Base-by-base conservation (phyloP, 768 basidiomycete species). In the Leccinum broughii region DNA sequence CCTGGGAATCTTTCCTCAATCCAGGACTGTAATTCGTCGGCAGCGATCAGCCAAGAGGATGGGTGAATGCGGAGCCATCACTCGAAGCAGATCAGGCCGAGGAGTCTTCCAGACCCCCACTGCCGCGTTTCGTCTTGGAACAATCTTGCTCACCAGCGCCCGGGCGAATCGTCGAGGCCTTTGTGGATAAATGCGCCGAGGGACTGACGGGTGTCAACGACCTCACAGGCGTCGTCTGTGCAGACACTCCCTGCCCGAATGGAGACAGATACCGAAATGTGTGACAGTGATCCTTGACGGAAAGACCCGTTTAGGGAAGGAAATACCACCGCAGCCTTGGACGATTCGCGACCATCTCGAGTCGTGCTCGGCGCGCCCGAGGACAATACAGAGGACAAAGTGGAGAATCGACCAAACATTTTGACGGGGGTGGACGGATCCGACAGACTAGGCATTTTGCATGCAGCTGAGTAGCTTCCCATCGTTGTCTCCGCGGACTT, bases 271-370 rank as follows among this genome's bases (percentile, higher is more conserved):
- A 24, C 17, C 0, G 59, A 28, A 3, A 13, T 5, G 14, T 55
- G 58, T 20, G 56, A 51, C 4, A 56, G 46, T 3, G 59, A 57
- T 6, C 51, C 62, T 49, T 70, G 69, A 3, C 65, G 44, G 24
- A 70, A 70, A 13, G 69, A 65, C 20, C 62, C 69, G 4, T 72
- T 71, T 28, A 71, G 41, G 0, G 70, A 70, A 22, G 69, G 70
- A 24, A 67, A 70, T 5, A 70, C 68, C 54, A 72, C 67, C 20
- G 39, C 54, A 1, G 34, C 30, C 41, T 52, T 60, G 1, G 66
- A 44, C n/a, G 59, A 64, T 56, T 59, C 64, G 14, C 17, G 20
- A 30, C 41, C 34, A 50, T 56, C 62, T 9, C 54, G 55, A 57
- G 15, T 8, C 3, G 58, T 46, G n/a, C 32, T 54, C 2, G 34